Conservation (phyloP, 108 stramenopile species). For the Discostella stelligeroides region DNA sequence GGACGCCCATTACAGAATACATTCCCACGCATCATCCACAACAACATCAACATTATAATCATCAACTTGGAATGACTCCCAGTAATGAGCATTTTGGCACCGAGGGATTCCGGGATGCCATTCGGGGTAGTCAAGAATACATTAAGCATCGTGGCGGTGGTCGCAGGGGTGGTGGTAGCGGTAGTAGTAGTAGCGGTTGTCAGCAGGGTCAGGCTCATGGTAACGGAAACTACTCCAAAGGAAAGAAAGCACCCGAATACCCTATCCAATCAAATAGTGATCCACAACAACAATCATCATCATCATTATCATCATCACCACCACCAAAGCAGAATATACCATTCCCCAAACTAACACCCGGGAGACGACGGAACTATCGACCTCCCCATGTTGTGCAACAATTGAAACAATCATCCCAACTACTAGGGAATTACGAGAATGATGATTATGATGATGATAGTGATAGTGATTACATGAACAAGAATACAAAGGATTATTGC, state of each 20-base stretch:
- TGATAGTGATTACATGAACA: neutral
- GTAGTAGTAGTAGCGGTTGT: neutral
- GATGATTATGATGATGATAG: neutral
- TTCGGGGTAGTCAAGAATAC: slow-evolving; percentile 41
- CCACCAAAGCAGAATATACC: neutral
- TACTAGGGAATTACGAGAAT: neutral
- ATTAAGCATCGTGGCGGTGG: slow-evolving; percentile 14
- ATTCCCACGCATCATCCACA: neutral
- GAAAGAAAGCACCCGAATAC: neutral
- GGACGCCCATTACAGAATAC: slow-evolving; percentile 32
- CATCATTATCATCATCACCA: neutral
- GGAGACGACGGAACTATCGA: slow-evolving; percentile 29
- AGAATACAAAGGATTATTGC: slow-evolving; percentile 6
- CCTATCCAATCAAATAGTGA: neutral
- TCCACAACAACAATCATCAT: neutral
- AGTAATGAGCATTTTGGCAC: slow-evolving; percentile 24
- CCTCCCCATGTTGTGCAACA: slow-evolving; percentile 10
- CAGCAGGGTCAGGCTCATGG: no score
- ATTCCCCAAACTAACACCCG: slow-evolving; percentile 42
- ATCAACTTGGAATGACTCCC: neutral
- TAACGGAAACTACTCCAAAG: no score
- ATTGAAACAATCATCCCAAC: neutral
- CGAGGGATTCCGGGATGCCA: slow-evolving; percentile 44
- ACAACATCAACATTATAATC: neutral
- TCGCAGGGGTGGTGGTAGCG: neutral